Base-by-base conservation (phyloP, 2,329 filamentous ascomycete species). In the Venturia aucupariae region DNA sequence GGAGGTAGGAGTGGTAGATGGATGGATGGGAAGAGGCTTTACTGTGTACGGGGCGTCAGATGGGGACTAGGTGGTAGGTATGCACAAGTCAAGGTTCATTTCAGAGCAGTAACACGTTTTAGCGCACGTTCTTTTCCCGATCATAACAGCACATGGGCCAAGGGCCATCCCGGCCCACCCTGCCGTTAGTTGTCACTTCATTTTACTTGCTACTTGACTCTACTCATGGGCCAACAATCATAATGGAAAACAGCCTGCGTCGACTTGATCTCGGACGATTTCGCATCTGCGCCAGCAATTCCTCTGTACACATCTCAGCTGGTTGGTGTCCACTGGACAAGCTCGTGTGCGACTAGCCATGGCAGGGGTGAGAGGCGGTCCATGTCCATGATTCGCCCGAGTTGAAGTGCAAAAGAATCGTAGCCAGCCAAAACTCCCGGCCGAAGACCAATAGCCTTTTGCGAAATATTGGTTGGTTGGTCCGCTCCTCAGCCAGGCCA, bases 371-470 rank as follows among this genome's bases (percentile, higher is more conserved):
- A 27, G 15, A 13, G 10, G 17, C 46, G 10, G n/a, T 30, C 22
- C 22, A 27, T 51, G n/a, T 30, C 22, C 22, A 27, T 51, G 46
- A 51, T 51, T 51, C 46, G 46, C 46, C 17, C 10, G 4, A 51
- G 46, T 13, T 27, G 4, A 51, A 5, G 10, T 27, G 46, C 46
- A 51, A 27, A 27, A 15, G 10, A 27, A 15, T 17, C 22, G 46
- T 57, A 35, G 51, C 51, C 51, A 57, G 51, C 51, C 51, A 57
- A 11, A 57, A 57, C 13, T 57, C 51, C 27, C 51, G 51, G 51
- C 15, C 51, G 30, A 22, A 57, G 24, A 13, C 51, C 51, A 57
- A 57, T 57, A 35, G 30, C n/a, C 27, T 32, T 57, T 35, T 17
- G 5, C 15, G 51, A 57, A n/a, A 35, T 32, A 35, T 32, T 57